Conservation (phyloP, 192 early-diverging fungal species). For the Mortierella alpina region DNA sequence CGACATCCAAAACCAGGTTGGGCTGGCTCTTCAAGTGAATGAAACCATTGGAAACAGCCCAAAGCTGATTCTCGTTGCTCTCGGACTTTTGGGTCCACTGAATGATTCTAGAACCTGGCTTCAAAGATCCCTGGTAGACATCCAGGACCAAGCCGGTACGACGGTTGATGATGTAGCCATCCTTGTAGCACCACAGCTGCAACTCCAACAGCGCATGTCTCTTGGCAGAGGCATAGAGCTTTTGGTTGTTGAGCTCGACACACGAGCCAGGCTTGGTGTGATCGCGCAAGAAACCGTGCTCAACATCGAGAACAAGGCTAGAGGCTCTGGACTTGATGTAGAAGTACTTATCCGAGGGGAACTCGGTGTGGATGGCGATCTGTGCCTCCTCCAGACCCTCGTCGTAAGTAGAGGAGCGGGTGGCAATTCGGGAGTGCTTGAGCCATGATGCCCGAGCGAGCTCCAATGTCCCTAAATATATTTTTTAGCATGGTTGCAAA, state of each 20-base stretch:
- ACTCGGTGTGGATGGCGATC: slow-evolving; percentile 18
- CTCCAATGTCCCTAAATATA: slow-evolving; percentile 28
- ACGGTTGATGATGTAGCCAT: slow-evolving; percentile 51
- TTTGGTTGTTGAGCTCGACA: slow-evolving; percentile 46
- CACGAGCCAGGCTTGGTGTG: slow-evolving; percentile 47
- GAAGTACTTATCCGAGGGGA: slow-evolving; percentile 34
- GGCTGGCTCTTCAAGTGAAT: slow-evolving; percentile 38
- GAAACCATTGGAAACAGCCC: slow-evolving; percentile 35
- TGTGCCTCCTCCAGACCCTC: slow-evolving; percentile 35
- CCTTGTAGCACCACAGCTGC: slow-evolving; percentile 48
- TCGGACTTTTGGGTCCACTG: slow-evolving; percentile 43
- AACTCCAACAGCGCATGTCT: slow-evolving; percentile 44
- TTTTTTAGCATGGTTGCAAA: background rate
- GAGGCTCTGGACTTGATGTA: slow-evolving; percentile 54
- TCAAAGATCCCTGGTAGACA: slow-evolving; percentile 11
- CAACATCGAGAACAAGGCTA: slow-evolving; percentile 35
- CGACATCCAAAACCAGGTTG: slow-evolving; percentile 43
- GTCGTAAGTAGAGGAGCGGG: background rate
- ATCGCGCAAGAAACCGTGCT: slow-evolving; percentile 49
- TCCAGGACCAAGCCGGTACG: slow-evolving; percentile 47
- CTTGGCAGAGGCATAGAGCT: slow-evolving; percentile 29
- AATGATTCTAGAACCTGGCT: slow-evolving; percentile 22
- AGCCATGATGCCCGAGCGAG: slow-evolving; percentile 14
- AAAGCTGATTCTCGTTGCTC: slow-evolving; percentile 39
- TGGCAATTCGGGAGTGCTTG: background rate